These are phyloP conservation scores for Ogataea allantospora DNA, from an alignment of 805 yeast genomes.

Conservation along the genomic window DNA sequence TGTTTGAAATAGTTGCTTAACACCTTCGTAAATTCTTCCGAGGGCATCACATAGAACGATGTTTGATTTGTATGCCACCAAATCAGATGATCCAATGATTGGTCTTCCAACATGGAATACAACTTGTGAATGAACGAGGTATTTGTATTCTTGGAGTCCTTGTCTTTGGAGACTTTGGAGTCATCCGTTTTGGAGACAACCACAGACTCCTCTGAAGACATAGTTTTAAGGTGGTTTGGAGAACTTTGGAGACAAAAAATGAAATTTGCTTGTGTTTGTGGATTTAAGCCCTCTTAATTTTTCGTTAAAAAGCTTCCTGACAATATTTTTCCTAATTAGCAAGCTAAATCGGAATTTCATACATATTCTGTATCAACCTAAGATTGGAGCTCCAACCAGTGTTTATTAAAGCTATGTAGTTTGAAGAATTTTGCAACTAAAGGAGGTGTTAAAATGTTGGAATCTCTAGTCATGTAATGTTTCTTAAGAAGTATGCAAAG, in stretches of 20 bases:
- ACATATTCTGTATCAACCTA: no score
- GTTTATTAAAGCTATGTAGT: background rate
- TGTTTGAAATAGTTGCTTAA: slow-evolving; percentile 69
- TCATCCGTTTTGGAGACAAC: slow-evolving; percentile 12
- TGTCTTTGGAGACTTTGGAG: slow-evolving; percentile 1
- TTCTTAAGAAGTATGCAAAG: slow-evolving; percentile 2
- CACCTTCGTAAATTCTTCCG: slow-evolving; percentile 82
- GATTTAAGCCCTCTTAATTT: background rate
- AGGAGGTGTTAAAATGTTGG: background rate
- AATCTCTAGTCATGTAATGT: background rate
- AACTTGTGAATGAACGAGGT: slow-evolving; percentile 77
- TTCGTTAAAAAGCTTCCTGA: background rate
- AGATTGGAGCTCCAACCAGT: no score
- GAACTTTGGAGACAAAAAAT: background rate
- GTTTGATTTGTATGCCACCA: slow-evolving; percentile 74
- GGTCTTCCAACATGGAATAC: slow-evolving; percentile 87
- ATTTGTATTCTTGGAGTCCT: slow-evolving; percentile 29
- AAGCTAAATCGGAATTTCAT: background rate
- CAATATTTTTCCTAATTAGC: background rate
- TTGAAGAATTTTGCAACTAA: background rate
- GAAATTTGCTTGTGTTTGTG: background rate
- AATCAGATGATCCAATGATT: slow-evolving; percentile 65
- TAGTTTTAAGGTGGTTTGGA: background rate
- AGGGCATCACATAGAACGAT: slow-evolving; percentile 77
- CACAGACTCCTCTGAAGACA: slow-evolving; percentile 14